Conservation (phyloP, 2,329 filamentous ascomycete species). For the Fusarium avenaceum region DNA sequence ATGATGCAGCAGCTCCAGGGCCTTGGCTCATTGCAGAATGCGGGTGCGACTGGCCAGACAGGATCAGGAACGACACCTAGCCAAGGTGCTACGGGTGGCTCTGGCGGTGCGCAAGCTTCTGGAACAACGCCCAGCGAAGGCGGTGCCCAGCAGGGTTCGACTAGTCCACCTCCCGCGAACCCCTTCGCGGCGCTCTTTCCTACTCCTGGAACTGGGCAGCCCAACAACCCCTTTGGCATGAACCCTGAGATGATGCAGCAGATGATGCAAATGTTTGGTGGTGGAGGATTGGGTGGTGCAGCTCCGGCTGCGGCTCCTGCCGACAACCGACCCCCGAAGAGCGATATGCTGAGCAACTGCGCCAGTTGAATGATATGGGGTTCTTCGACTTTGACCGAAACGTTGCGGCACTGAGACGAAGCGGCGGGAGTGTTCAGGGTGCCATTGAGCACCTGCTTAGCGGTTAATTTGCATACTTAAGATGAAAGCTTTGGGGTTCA, state of each 20-base stretch:
- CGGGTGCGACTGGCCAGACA: constrained; percentile 47
- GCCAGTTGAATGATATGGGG: constrained; percentile 98
- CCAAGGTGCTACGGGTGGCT: constrained; percentile 45
- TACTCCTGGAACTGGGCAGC: constrained; percentile 48
- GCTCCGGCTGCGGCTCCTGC: constrained; percentile 66
- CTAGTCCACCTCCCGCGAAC: constrained; percentile 65
- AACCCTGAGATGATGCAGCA: constrained; percentile 69
- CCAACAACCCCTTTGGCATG: constrained; percentile 61
- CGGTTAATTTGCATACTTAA: constrained; percentile 33
- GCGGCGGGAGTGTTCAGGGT: constrained; percentile 94
- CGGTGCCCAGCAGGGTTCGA: constrained; percentile 41
- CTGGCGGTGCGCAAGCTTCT: constrained; percentile 43
- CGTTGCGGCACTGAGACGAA: constrained; percentile 85
- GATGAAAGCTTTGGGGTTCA: background rate
- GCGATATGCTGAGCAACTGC: constrained; percentile 87
- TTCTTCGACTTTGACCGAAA: constrained; percentile 98
- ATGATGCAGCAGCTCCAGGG: constrained; percentile 50
- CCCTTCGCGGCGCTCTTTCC: constrained; percentile 77
- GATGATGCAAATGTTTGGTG: constrained; percentile 64
- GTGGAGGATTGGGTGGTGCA: constrained; percentile 54
- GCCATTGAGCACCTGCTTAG: constrained; percentile 81
- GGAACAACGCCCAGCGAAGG: constrained; percentile 38
- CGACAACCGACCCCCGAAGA: constrained; percentile 95
- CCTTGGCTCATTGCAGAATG: constrained; percentile 49
- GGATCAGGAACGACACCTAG: constrained; percentile 49